Base-by-base conservation (phyloP, 768 basidiomycete genomes). In the Terana coerulea region DNA sequence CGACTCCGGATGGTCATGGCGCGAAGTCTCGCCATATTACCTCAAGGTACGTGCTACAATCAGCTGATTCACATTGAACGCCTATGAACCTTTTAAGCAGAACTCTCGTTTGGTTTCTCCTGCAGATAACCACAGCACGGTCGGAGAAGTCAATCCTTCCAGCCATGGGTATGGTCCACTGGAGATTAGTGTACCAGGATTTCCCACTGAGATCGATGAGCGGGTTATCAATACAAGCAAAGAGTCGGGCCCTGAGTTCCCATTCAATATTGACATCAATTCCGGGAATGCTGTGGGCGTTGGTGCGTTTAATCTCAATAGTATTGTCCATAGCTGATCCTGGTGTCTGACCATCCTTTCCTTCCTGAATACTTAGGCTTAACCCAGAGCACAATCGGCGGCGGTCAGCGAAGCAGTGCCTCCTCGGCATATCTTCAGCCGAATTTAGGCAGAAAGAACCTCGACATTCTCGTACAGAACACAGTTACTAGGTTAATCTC, bases 1-100 rank as follows among this genome's bases (percentile, higher is more conserved):
- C 8, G 63, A 66, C 46, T 8, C 37, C 9, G 63, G 63, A 1
- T 67, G 65, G 65, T 56, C 52, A 11, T 64, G 60, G 60, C 34
- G 58, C 12, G 29, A 30, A 3, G 17, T 64, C 2, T 19, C 24
- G 6, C 44, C 43, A 5, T 64, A 57, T 39, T 47, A 47, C 19
- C n/a, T 47, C 22, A 47, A 49, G 37, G 52, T 53, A 3, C 21
- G 35, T n/a, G n/a, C 35, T 19, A 6, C 35, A 37, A 37, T 19
- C 35, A 5, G 7, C 15, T 15, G n/a, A n/a, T 15, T 15, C 35
- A 37, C 35, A 6, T 37, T 6, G 6, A 15, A 37, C 21, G 6
- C 21, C 5, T 33, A 15, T 33, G 8, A 8, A 33, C 15, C 43
- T 6, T 24, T 28, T 7, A 5, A 24, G 10, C 45, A 59, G 58